Conservation (phyloP, 768 basidiomycete genomes). For the Hortiboletus flavorubellus region DNA sequence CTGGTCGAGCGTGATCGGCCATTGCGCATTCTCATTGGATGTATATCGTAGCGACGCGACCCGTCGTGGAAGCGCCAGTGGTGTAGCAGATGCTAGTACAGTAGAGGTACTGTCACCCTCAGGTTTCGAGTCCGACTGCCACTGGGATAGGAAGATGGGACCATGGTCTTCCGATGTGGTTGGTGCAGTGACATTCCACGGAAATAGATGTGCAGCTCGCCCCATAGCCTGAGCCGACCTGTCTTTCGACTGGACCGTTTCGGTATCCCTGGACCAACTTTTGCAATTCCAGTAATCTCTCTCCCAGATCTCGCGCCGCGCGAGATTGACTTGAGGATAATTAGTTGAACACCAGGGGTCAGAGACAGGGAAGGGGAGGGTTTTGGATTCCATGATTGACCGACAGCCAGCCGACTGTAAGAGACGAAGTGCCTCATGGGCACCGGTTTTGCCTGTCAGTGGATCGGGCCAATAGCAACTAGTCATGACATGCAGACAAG, state of each 20-base stretch:
- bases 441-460: background rate
- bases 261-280: too few species aligned
- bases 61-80: background rate
- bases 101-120: too few species aligned
- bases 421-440: background rate
- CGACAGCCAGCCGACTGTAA: conserved; percentile 10
- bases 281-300: background rate
- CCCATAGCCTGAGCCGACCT: background rate
- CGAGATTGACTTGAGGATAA: background rate
- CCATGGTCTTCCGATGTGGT: background rate
- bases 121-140: too few species aligned
- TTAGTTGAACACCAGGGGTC: background rate
- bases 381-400: conserved; percentile 37
- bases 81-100: too few species aligned
- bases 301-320: background rate
- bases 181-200: background rate
- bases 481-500: background rate
- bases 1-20: background rate
- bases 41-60: background rate
- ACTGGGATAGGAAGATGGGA: background rate
- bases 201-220: background rate
- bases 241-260: background rate
- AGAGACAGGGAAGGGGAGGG: too few species aligned
- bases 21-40: fast-evolving
- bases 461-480: background rate